phyloP scores from a whole-genome alignment of 371 early-diverging fungal genomes.

The Mycotypha africana region DNA sequence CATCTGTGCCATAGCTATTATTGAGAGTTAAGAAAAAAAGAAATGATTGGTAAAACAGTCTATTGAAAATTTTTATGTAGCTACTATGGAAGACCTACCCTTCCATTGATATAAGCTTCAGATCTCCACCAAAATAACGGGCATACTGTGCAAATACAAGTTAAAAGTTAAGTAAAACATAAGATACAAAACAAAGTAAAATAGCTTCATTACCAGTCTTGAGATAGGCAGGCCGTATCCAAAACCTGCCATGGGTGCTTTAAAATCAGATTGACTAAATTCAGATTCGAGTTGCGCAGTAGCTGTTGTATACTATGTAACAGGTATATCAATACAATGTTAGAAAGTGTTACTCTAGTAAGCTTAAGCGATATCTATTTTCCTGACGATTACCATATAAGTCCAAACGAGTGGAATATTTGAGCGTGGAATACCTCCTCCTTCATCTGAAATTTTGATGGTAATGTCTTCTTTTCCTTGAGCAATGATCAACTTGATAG shows the following conservation, averaged over 20 bases:
- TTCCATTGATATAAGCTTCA: constrained; percentile 92
- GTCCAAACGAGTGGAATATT: constrained; percentile 93
- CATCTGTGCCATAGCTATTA: constrained; percentile 84
- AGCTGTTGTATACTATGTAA: constrained; percentile 94
- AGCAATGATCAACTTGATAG: constrained; percentile 89
- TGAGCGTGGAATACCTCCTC: constrained; percentile 90
- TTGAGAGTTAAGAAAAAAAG: not conserved
- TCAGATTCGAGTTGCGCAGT: constrained; percentile 84
- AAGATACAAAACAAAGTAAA: too few relatives aligned
- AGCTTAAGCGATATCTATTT: not conserved
- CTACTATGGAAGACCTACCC: constrained; percentile 63
- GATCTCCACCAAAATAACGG: constrained; percentile 93
- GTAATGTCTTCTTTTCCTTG: constrained; percentile 97
- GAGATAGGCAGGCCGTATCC: constrained; percentile 95
- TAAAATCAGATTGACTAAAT: constrained; percentile 81
- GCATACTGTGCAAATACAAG: constrained; percentile 51
- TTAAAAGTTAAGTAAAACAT: not conserved
- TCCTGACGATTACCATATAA: constrained; percentile 81
- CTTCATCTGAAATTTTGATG: constrained; percentile 95
- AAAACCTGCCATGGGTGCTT: constrained; percentile 97
- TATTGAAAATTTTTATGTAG: not conserved
- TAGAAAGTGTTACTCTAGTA: too few relatives aligned
- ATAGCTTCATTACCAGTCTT: constrained; percentile 59
- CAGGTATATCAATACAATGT: not conserved
- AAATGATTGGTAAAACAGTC: not conserved